These are phyloP conservation scores for Candida ipomoeae DNA, from an alignment of 805 yeast species.

Conservation along the genomic window DNA sequence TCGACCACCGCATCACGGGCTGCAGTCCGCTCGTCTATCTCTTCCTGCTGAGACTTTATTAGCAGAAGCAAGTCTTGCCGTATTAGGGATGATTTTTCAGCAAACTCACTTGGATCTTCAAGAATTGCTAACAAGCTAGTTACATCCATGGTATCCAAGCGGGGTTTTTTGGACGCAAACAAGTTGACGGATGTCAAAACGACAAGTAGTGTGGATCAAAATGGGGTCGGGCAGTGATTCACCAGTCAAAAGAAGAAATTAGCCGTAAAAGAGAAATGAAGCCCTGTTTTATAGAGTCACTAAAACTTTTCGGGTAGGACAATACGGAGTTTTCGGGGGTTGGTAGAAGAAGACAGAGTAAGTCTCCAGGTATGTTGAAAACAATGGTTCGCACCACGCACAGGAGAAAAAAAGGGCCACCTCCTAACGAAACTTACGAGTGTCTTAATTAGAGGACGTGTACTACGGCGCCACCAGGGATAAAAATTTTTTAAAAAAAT, in stretches of 20 bases:
- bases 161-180: slow-evolving; percentile 17
- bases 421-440: background rate
- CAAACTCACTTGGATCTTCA: slow-evolving; percentile 36
- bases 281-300: background rate
- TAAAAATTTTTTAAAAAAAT: background rate
- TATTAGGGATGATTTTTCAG: slow-evolving; percentile 25
- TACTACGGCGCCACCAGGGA: background rate
- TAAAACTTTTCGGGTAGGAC: background rate
- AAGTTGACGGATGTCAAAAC: slow-evolving; percentile 12
- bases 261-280: background rate
- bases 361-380: background rate
- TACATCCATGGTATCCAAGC: slow-evolving; percentile 29
- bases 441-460: background rate
- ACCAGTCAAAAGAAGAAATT: background rate
- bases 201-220: background rate
- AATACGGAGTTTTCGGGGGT: background rate
- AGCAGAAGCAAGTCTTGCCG: slow-evolving; percentile 29
- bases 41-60: slow-evolving; percentile 28
- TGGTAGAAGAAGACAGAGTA: background rate
- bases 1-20: slow-evolving; percentile 34
- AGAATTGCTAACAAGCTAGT: slow-evolving; percentile 31
- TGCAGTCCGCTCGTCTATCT: slow-evolving; percentile 23
- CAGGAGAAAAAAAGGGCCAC: slow-evolving; percentile 1
- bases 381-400: slow-evolving; percentile 3
- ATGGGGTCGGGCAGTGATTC: background rate